phyloP scores from a whole-genome alignment of 1,284 basidiomycete species.

The Thelephora terrestris region DNA sequence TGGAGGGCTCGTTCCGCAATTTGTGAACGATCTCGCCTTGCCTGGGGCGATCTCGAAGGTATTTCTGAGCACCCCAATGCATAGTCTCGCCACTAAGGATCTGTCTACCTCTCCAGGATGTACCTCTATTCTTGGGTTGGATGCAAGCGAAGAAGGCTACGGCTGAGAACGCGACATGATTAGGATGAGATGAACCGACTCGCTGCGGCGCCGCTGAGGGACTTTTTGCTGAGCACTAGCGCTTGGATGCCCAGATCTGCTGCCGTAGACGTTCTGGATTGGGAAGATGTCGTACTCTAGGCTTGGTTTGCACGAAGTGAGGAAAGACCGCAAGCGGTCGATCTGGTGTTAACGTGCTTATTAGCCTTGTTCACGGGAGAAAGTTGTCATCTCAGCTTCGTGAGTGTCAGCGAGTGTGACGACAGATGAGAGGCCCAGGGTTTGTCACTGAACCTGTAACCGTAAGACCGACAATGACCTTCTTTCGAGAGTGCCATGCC shows the following conservation, averaged over 20 bases:
- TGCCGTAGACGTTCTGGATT: conserved; percentile 79
- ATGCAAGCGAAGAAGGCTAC: conserved; percentile 16
- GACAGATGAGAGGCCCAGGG: conserved; percentile 2
- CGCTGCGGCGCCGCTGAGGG: conserved; percentile 60
- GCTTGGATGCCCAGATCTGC: conserved; percentile 85
- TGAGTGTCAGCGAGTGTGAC: not conserved
- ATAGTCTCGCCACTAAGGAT: not conserved
- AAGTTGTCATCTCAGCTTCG: conserved; percentile 52
- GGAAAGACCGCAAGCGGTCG: conserved; percentile 48
- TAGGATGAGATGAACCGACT: conserved; percentile 33
- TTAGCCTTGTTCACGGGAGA: conserved; percentile 69
- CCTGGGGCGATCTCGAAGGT: conserved; percentile 54
- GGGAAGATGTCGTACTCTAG: conserved; percentile 58
- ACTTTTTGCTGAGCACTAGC: conserved; percentile 83
- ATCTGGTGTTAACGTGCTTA: conserved; percentile 48
- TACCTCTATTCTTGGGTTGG: conserved; percentile 51
- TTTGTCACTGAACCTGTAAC: conserved; percentile 52
- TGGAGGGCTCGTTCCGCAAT: conserved; percentile 57
- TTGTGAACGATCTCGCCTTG: conserved; percentile 49
- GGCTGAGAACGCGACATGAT: conserved; percentile 15
- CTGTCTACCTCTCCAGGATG: conserved; percentile 36
- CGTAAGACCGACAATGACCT: conserved; percentile 88
- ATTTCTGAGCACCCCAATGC: conserved; percentile 10
- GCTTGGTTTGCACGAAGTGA: conserved; percentile 55
- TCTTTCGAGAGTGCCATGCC: conserved; percentile 68